phyloP scores from a whole-genome alignment of 768 basidiomycete species.

The Agrocybe pediades region DNA sequence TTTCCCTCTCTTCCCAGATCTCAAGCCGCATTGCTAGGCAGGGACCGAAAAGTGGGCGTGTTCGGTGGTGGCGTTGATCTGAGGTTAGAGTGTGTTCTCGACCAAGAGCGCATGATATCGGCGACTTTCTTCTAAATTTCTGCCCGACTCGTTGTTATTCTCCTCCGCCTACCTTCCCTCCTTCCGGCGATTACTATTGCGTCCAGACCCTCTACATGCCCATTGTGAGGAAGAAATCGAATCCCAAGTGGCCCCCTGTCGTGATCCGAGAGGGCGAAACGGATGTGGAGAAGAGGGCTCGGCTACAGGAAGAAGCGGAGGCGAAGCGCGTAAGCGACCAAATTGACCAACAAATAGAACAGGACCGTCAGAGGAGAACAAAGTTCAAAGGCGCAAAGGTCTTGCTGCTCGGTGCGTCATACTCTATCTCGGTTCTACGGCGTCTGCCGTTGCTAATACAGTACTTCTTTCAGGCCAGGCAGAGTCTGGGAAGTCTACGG shows the following conservation, averaged over 20 bases:
- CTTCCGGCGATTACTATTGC: not conserved
- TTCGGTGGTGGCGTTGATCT: not conserved
- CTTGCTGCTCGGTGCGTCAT: constrained; percentile 54
- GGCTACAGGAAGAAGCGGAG: constrained; percentile 45
- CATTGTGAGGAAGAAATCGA: constrained; percentile 11
- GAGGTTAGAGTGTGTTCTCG: not conserved
- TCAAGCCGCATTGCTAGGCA: not conserved
- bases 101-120: not conserved
- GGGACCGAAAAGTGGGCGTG: not conserved
- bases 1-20: not conserved
- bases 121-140: not conserved
- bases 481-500: constrained; percentile 69
- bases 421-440: not conserved
- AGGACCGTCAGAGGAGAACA: constrained; percentile 43
- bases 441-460: not conserved
- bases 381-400: constrained; percentile 47
- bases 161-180: not conserved
- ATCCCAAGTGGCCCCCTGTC: constrained; percentile 28
- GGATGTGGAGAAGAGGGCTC: constrained; percentile 37
- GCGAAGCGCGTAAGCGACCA: constrained; percentile 54
- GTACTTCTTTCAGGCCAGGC: constrained; percentile 50
- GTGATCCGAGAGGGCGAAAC: constrained; percentile 37
- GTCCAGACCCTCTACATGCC: constrained; percentile 2
- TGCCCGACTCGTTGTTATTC: not conserved
- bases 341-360: constrained; percentile 54